Evolutionary conservation across 2,329 filamentous ascomycete species (phyloP).

Genomic region (Fusarium longipes): DNA sequence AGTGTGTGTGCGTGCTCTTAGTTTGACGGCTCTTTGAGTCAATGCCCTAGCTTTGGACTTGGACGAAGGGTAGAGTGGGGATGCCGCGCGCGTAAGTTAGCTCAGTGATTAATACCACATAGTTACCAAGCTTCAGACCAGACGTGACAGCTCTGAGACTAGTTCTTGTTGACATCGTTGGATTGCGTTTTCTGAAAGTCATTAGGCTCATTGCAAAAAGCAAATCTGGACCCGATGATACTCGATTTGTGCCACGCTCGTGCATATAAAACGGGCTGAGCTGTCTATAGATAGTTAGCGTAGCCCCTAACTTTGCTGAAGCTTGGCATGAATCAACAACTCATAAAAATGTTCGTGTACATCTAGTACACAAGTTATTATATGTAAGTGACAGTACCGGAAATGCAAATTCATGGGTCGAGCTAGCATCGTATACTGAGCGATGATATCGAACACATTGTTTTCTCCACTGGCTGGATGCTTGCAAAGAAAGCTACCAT

Average conservation of each 20-base stretch:
- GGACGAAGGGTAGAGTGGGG: slow-evolving; percentile 24
- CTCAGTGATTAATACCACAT: background rate
- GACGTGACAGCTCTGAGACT: background rate
- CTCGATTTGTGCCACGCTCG: slow-evolving; percentile 2
- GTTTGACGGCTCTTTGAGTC: slow-evolving; percentile 11
- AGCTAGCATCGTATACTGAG: background rate
- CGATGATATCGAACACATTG: background rate
- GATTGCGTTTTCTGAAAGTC: background rate
- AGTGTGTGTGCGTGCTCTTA: slow-evolving; percentile 11
- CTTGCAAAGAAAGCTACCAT: background rate
- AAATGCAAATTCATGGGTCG: background rate
- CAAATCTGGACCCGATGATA: background rate
- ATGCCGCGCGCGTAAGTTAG: slow-evolving; percentile 39
- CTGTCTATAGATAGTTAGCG: slow-evolving; percentile 21
- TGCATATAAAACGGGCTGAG: slow-evolving; percentile 15
- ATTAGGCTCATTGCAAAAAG: background rate
- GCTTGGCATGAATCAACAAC: slow-evolving; percentile 8
- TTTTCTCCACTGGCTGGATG: background rate
- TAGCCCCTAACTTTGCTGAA: background rate
- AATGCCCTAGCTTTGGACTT: slow-evolving; percentile 6
- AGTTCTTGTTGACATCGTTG: background rate
- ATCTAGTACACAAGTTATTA: background rate
- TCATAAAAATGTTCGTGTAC: background rate
- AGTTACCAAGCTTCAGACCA: slow-evolving; percentile 5
- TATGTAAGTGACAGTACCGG: background rate